Evolutionary conservation across 106 monocot species (phyloP), one percentile per base, ranked within the genome.

Genomic region (Allium cepa): DNA sequence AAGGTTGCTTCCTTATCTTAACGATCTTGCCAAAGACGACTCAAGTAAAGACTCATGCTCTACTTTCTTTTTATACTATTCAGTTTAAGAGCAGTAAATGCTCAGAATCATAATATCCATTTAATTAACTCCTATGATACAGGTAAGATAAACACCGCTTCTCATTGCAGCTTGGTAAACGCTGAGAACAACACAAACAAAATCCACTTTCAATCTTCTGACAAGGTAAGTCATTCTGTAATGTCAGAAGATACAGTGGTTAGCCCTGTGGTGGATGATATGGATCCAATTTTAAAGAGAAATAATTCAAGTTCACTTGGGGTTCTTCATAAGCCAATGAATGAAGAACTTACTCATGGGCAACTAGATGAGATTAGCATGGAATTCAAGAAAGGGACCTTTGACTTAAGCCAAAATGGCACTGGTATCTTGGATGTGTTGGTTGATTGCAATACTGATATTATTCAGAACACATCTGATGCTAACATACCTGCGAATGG

Each of bases 1-100:
- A 56, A 8, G 68, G 17, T n/a, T 69, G 49, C 56, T 69, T 28
- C 68, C 68, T 27, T 69, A 56, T 26, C 68, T 69, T 10, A 17
- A 46, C 28, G 68, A 56, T 56, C 36, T 69, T 8, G 46, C 50
- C 52, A 67, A 67, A 52, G 67, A 67, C 27, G 67, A 48, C 12
- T 67, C 67, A 53, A 27, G 67, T 67, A 67, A 67, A 28, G 51
- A 17, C 47, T 50, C 18, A 12, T 26, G 22, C 53, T 5, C 22
- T 67, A 13, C 26, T 2, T 49, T 52, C 52, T 27, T 67, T 67
- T 4, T 27, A 27, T 50, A 53, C 67, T 1, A 2, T 66, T 4
- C n/a, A 2, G 15, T 48, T 26, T 50, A 26, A 5, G 17, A 48
- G 26, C 7, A 0, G 2, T 11, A 64, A 47, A 16, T 36, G 13